These are phyloP conservation scores for Pichia norvegensis DNA, from an alignment of 1,139 yeast genomes.

Conservation along the genomic window DNA sequence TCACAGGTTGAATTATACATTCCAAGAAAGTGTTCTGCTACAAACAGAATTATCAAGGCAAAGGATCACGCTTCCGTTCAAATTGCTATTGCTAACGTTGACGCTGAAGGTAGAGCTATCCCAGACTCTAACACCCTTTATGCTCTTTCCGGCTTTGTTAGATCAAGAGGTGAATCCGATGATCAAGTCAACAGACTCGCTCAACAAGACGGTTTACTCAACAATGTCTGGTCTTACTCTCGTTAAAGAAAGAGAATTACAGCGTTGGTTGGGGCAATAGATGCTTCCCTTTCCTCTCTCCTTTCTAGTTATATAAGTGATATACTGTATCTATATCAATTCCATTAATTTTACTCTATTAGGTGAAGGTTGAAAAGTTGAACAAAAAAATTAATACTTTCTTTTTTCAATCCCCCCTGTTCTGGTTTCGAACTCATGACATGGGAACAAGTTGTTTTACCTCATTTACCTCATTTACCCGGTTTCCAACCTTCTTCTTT, in stretches of 20 bases:
- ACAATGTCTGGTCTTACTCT: conserved; percentile 98
- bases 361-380: too few relatives aligned
- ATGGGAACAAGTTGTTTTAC: too few relatives aligned
- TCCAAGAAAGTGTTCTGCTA: conserved; percentile 99
- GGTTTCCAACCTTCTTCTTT: too few relatives aligned
- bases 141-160: conserved; percentile 95
- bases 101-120: conserved; percentile 93
- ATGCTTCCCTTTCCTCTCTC: too few relatives aligned
- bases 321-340: too few relatives aligned
- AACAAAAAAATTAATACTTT: too few relatives aligned
- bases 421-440: too few relatives aligned
- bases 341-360: too few relatives aligned
- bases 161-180: conserved; percentile 91
- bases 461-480: too few relatives aligned
- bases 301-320: too few relatives aligned
- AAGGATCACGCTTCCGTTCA: conserved; percentile 99
- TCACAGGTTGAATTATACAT: conserved; percentile 97
- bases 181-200: conserved; percentile 99
- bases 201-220: conserved; percentile 96
- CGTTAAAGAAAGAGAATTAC: conserved; percentile 49
- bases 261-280: too few relatives aligned
- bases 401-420: too few relatives aligned
- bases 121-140: conserved; percentile 89
- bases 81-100: conserved; percentile 79
- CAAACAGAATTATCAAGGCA: conserved; percentile 99